phyloP scores from a whole-genome alignment of 2,329 filamentous ascomycete genomes.

The Aspergillus sojae region DNA sequence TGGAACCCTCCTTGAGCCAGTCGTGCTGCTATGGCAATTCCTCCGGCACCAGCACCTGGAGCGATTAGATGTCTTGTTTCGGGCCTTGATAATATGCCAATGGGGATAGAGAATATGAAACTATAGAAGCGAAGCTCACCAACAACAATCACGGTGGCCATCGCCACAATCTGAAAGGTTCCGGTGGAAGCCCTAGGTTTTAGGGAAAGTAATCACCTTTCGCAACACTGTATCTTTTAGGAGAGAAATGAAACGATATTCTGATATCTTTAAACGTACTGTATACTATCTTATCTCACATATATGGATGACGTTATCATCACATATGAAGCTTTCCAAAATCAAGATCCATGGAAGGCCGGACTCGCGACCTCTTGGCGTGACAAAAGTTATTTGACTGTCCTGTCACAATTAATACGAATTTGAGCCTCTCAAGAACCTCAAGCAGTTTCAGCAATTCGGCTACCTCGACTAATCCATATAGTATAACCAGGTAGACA shows the following conservation, averaged over 20 bases:
- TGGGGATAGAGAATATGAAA: not conserved
- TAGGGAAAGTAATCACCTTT: not conserved
- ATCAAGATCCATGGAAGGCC: not conserved
- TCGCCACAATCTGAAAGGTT: not conserved
- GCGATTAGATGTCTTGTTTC: not conserved
- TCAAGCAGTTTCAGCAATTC: no score
- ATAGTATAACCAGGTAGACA: no score
- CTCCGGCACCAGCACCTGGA: not conserved
- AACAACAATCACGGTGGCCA: not conserved
- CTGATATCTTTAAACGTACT: no score
- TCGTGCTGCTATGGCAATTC: not conserved
- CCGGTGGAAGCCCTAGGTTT: not conserved
- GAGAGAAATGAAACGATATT: no score
- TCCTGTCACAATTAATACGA: no score
- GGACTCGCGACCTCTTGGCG: no score
- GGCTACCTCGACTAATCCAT: no score
- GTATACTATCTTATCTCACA: not conserved
- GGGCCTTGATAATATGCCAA: not conserved
- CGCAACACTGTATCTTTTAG: no score
- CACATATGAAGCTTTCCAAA: not conserved
- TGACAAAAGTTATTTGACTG: not conserved
- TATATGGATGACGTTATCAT: not conserved
- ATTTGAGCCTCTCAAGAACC: no score
- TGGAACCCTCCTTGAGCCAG: not conserved
- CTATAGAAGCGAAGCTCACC: not conserved